These are phyloP conservation scores for Rhizoclosmatium globosum DNA, from an alignment of 192 early-diverging fungal genomes.

Conservation along the genomic window DNA sequence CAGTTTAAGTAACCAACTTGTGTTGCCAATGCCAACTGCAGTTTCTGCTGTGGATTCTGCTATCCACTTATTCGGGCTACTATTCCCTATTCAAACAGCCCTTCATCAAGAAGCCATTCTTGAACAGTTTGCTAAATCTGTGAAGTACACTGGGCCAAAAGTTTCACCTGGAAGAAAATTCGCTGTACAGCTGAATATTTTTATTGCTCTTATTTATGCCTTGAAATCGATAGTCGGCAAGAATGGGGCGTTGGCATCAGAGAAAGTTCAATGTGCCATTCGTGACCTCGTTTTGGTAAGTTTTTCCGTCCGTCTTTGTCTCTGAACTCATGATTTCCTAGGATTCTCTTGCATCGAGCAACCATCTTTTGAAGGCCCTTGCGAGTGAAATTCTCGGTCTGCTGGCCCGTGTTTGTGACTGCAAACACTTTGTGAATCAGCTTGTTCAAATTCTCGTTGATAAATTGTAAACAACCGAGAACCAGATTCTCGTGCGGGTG, in stretches of 20 bases:
- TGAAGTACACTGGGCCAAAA: slow-evolving; percentile 64
- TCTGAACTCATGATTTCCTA: slow-evolving; percentile 26
- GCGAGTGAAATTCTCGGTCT: slow-evolving; percentile 86
- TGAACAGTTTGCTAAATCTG: slow-evolving; percentile 74
- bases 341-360: slow-evolving; percentile 75
- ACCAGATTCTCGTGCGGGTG: slow-evolving; percentile 94
- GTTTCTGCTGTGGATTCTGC: slow-evolving; percentile 78
- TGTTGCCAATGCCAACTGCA: slow-evolving; percentile 31
- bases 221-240: slow-evolving; percentile 71
- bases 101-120: slow-evolving; percentile 78
- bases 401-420: slow-evolving; percentile 73
- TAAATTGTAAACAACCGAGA: slow-evolving; percentile 91
- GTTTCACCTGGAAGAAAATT: slow-evolving; percentile 74
- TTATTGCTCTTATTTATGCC: slow-evolving; percentile 75
- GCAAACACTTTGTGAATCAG: slow-evolving; percentile 68
- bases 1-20: slow-evolving; percentile 23
- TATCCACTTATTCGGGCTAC: slow-evolving; percentile 77
- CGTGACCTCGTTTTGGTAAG: slow-evolving; percentile 55
- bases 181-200: slow-evolving; percentile 81
- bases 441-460: slow-evolving; percentile 83
- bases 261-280: slow-evolving; percentile 44
- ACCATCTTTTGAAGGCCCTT: slow-evolving; percentile 74
- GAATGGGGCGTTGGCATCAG: slow-evolving; percentile 51
- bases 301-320: slow-evolving; percentile 40
- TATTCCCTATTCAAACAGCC: slow-evolving; percentile 76